phyloP scores from a whole-genome alignment of 2,329 filamentous ascomycete species.

The Aspergillus thermomutatus region DNA sequence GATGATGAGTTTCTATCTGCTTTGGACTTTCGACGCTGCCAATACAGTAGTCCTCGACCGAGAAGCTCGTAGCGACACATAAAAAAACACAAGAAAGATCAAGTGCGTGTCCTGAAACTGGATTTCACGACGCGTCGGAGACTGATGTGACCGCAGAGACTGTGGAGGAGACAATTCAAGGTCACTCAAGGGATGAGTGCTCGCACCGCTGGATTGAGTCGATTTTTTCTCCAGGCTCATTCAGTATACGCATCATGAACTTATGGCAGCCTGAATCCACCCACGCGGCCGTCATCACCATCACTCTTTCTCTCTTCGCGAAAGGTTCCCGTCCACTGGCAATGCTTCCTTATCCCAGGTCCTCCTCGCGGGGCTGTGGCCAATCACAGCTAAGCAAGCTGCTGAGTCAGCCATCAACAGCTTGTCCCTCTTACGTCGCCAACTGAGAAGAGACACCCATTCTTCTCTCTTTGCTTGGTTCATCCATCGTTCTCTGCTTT shows the following conservation, averaged over 20 bases:
- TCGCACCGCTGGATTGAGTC: not conserved
- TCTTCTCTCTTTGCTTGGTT: conserved; percentile 6
- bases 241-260: not conserved
- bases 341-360: not conserved
- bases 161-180: not conserved
- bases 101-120: conserved; percentile 2
- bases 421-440: conserved; percentile 21
- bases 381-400: conserved; percentile 3
- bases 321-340: not conserved
- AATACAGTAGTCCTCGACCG: conserved; percentile 42
- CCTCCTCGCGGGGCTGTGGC: conserved; percentile 13
- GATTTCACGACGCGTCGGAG: conserved; percentile 11
- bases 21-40: conserved; percentile 32
- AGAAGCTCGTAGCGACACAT: conserved; percentile 49
- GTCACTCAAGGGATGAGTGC: not conserved
- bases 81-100: conserved; percentile 14
- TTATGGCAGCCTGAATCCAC: not conserved
- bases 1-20: conserved; percentile 21
- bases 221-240: not conserved
- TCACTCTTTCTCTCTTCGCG: not conserved
- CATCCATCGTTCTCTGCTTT: conserved; percentile 6
- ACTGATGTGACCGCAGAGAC: conserved; percentile 1
- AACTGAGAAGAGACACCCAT: conserved; percentile 1
- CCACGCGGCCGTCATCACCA: not conserved
- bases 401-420: conserved; percentile 15